Evolutionary conservation across 192 early-diverging fungal genomes (phyloP), one percentile per base, ranked within the genome.

Genomic region (Coemansia sp.): DNA sequence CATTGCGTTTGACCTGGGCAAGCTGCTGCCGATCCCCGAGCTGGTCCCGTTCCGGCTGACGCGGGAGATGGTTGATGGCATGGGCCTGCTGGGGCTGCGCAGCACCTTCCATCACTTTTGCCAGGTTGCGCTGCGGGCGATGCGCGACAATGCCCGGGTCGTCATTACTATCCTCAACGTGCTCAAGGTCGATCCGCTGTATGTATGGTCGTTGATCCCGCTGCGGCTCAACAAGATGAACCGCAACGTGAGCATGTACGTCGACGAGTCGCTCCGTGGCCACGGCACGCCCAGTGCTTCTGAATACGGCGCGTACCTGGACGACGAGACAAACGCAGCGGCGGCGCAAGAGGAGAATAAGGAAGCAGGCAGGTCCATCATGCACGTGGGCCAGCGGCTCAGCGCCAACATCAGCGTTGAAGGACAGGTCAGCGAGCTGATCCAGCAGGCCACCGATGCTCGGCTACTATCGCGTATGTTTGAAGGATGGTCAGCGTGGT

Each of bases 1-100:
- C 12, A 94, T 98, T 33, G 90, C 92, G 11, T 98, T 98, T 75
- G 95, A 98, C 47, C 82, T 91, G 59, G 95, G 95, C 13, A 89
- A 85, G 61, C 60, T 86, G 19, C 64, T 98, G 10, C 75, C 88
- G 2, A 80, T 87, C 13, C 93, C 95, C 13, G 94, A 98, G 67
- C 64, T 85, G 18, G 89, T 98, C 0, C 94, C 94, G 5, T 98
- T 94, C 54, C 78, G 95, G 21, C 60, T 98, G 38, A 94, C 92
- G 4, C 78, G 84, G 28, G 90, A 98, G 48, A 80, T 96, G 41
- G 78, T 92, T 7, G 81, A 90, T 39, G 93, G 87, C 29, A 83
- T 98, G 77, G 94, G 94, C 4, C 56, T 90, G 12, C 81, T 81
- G 17, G 85, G 84, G 4, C 75, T 86, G 10, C 84, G 92, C 27